A percentile compares a stretch with the other conserved stretches of the same genome.
Evolutionary conservation across 208 protist species (phyloP).

Genomic region (Balamuthia mandrillaris): DNA sequence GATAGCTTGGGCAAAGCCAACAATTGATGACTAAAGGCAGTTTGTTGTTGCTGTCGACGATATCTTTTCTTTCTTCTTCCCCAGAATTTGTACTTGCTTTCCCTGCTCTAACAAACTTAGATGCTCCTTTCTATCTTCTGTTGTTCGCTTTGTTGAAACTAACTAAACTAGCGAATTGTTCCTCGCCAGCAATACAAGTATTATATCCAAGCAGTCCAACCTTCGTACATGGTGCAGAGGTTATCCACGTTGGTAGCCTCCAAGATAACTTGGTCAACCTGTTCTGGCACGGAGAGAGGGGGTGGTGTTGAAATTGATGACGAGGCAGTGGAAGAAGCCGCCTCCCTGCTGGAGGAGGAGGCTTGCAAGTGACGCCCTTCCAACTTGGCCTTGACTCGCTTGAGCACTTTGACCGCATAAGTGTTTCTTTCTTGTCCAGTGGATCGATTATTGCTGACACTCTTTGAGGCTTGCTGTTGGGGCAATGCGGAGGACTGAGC

Average conservation of each 20-base stretch:
- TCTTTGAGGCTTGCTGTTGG: too few species aligned
- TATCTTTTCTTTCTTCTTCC: too few species aligned
- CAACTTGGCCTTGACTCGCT: conserved; percentile 32
- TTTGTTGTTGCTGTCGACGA: too few species aligned
- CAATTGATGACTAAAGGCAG: too few species aligned
- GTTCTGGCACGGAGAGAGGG: not conserved
- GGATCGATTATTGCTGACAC: too few species aligned
- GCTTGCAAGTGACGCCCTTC: not conserved
- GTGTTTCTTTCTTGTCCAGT: conserved; percentile 1
- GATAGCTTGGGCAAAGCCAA: not conserved
- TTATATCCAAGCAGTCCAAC: conserved; percentile 53
- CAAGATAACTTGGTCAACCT: conserved; percentile 37
- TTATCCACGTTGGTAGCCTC: conserved; percentile 36
- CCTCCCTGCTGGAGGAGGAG: not conserved
- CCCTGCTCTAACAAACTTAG: too few species aligned
- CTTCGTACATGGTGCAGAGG: conserved; percentile 49
- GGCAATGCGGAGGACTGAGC: too few species aligned
- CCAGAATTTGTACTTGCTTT: too few species aligned
- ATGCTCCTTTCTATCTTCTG: too few species aligned
- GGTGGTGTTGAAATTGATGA: not conserved
- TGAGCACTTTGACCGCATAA: conserved; percentile 14
- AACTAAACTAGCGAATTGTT: too few species aligned
- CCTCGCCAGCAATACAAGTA: too few species aligned
- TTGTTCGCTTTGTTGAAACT: too few species aligned
- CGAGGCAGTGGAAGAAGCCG: not conserved